Evolutionary conservation across 2,329 filamentous ascomycete genomes (phyloP).

Genomic region (Colletotrichum echinochloae): DNA sequence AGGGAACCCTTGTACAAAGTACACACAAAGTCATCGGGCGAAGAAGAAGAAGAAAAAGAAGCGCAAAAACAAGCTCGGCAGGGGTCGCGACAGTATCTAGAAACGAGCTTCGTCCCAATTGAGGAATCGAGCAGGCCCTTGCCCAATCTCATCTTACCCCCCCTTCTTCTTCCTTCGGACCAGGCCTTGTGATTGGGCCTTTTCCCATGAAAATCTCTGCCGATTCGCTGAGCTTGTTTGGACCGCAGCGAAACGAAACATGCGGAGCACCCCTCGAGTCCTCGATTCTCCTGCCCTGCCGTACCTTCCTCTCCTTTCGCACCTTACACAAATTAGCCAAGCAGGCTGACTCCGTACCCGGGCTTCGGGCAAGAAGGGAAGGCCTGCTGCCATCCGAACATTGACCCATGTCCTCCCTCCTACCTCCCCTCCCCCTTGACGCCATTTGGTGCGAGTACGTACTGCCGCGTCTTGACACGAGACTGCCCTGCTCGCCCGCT

Average conservation of each 20-base stretch:
- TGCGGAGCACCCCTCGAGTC: conserved; percentile 13
- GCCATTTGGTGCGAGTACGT: conserved; percentile 11
- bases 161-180: conserved; percentile 29
- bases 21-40: conserved; percentile 20
- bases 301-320: not conserved
- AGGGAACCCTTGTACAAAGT: conserved; percentile 17
- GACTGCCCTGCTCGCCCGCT: conserved; percentile 22
- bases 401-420: conserved; percentile 25
- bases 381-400: conserved; percentile 41
- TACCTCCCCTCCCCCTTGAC: conserved; percentile 29
- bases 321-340: not conserved
- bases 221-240: conserved; percentile 42
- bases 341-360: conserved; percentile 20
- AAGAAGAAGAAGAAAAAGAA: conserved; percentile 23
- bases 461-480: conserved; percentile 8
- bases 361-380: conserved; percentile 21
- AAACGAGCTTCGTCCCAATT: conserved; percentile 40
- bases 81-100: conserved; percentile 24
- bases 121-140: conserved; percentile 25
- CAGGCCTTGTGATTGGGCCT: conserved; percentile 23
- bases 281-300: not conserved
- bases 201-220: conserved; percentile 2
- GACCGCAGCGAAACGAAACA: conserved; percentile 41
- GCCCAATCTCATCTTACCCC: conserved; percentile 34
- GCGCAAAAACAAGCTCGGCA: conserved; percentile 42